Conservation (phyloP, 177 flowering plant species). For the Tripterygium wilfordii region DNA sequence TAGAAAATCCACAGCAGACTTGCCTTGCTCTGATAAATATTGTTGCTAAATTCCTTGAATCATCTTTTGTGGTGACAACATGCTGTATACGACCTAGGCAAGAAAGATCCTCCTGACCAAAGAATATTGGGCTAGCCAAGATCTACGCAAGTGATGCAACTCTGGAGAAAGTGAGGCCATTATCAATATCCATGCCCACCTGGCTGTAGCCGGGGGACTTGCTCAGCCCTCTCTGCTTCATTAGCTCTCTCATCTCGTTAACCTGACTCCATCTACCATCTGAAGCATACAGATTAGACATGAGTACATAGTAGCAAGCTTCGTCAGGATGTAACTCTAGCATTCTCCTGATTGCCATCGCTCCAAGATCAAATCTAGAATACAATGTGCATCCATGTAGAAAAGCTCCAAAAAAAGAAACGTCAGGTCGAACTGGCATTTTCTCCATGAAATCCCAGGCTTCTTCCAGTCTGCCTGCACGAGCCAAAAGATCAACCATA, state of each 20-base stretch:
- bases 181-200: constrained; percentile 24
- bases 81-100: too few species aligned
- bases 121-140: too few species aligned
- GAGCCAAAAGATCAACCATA: constrained; percentile 68
- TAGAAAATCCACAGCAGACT: too few species aligned
- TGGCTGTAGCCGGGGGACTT: constrained; percentile 50
- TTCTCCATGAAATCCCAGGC: constrained; percentile 49
- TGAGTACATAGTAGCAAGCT: constrained; percentile 52
- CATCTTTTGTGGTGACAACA: too few species aligned
- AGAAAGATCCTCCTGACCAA: too few species aligned
- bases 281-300: constrained; percentile 56
- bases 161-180: constrained; percentile 8
- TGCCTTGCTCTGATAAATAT: too few species aligned
- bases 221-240: constrained; percentile 42
- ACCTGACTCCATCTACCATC: constrained; percentile 59
- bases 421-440: constrained; percentile 51
- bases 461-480: constrained; percentile 69
- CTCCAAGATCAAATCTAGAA: constrained; percentile 55
- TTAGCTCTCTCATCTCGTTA: constrained; percentile 41
- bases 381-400: constrained; percentile 67
- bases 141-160: constrained; percentile 19
- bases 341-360: constrained; percentile 45
- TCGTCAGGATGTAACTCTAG: constrained; percentile 47
- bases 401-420: constrained; percentile 51
- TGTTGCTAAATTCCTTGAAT: too few species aligned